These are phyloP conservation scores for Pholiota conissans DNA, from an alignment of 768 basidiomycete genomes.

Conservation along the genomic window DNA sequence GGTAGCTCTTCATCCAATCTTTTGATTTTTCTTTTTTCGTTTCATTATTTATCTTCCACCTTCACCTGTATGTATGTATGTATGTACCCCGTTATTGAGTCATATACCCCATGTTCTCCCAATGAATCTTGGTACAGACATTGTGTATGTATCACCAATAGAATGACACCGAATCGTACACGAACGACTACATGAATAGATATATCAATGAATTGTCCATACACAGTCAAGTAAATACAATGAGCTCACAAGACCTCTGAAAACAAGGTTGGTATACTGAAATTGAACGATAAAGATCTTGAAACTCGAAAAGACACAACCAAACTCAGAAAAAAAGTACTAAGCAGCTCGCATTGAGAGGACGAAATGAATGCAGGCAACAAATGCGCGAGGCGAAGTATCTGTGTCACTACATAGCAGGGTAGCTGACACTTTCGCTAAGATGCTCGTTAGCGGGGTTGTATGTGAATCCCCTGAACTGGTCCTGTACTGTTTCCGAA, in stretches of 20 bases:
- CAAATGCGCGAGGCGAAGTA: not conserved
- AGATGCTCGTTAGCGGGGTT: conserved; percentile 84
- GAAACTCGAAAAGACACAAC: too few species aligned
- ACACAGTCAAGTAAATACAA: conserved; percentile 14
- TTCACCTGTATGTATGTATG: not conserved
- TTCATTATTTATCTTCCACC: not conserved
- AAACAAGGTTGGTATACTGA: not conserved
- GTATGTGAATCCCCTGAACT: conserved; percentile 91
- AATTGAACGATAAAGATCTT: not conserved
- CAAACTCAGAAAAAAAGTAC: not conserved
- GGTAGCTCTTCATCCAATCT: too few species aligned
- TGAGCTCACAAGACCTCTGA: not conserved
- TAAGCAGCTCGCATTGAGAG: not conserved
- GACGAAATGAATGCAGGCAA: not conserved
- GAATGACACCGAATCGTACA: not conserved
- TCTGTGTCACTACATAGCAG: conserved; percentile 33
- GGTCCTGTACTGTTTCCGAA: conserved; percentile 95
- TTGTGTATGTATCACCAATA: not conserved
- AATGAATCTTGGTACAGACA: not conserved
- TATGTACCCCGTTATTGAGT: not conserved
- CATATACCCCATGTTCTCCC: not conserved
- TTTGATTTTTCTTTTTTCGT: not conserved
- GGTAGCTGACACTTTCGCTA: conserved; percentile 80
- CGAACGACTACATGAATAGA: conserved; percentile 12
- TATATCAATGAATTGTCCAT: conserved; percentile 9